Evolutionary conservation across 2,329 filamentous ascomycete genomes (phyloP).

Genomic region (Fusarium brachygibbosum): DNA sequence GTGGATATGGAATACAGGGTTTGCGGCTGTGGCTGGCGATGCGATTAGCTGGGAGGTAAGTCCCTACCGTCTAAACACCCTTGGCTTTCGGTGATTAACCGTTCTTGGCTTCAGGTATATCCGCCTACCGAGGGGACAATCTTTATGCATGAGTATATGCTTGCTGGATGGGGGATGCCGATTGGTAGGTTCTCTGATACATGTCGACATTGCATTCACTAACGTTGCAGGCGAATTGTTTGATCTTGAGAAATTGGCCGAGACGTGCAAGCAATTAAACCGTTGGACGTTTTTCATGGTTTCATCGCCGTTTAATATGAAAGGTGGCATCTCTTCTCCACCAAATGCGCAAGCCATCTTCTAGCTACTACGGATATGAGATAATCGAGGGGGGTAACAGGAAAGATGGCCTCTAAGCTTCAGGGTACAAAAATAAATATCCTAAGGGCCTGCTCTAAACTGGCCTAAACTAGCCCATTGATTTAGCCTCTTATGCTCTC

Average conservation of each 20-base stretch:
- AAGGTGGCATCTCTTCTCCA: conserved; percentile 26
- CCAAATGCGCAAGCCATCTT: conserved; percentile 38
- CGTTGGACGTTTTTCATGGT: conserved; percentile 65
- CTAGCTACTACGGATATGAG: too few relatives aligned
- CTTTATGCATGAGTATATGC: conserved; percentile 60
- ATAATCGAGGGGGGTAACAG: too few relatives aligned
- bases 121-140: conserved; percentile 19
- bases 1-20: conserved; percentile 71
- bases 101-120: conserved; percentile 39
- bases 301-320: conserved; percentile 60
- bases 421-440: too few relatives aligned
- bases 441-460: too few relatives aligned
- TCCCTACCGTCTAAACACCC: not conserved
- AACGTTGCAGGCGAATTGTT: conserved; percentile 52
- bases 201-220: not conserved
- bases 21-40: conserved; percentile 70
- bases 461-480: too few relatives aligned
- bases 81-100: not conserved
- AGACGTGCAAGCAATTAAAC: conserved; percentile 66
- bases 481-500: too few relatives aligned
- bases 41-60: conserved; percentile 66
- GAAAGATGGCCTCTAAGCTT: too few relatives aligned
- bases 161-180: conserved; percentile 64
- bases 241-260: conserved; percentile 52
- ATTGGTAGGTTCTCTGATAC: conserved; percentile 3